Evolutionary conservation across 495 filamentous ascomycete species (phyloP), one percentile per base, ranked within the genome.

Genomic region (Symbiotaphrina buchneri): DNA sequence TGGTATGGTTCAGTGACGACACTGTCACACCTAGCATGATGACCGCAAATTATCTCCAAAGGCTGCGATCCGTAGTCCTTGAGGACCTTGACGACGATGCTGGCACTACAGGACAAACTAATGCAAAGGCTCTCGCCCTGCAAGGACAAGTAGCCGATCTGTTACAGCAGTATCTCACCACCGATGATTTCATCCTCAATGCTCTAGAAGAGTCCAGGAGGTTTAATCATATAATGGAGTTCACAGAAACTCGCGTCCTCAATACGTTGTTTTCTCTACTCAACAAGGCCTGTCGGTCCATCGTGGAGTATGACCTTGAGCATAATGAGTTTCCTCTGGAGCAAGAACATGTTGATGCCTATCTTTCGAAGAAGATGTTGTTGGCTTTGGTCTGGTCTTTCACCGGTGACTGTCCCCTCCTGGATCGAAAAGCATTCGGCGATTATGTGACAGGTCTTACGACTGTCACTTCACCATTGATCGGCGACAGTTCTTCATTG

Each of bases 1-100:
- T 99, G 87, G 87, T 99, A 5, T 99, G 87, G 87, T 95, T 94
- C 54, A 95, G 84, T 45, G 84, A 90, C 38, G 90, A 99, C 44
- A 95, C 81, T 11, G 83, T 99, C 24, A 84, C 79, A 13, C 65
- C 80, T 5, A 65, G 61, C 39, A 93, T 99, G 81, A 81, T 95
- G 68, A 69, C 94, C 21, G 54, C 66, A 36, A 81, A 93, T 47
- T 92, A 95, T 45, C 67, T 99, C 19, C 70, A 84, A 38, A 70
- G 69, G 24, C 65, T 99, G 8, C 65, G 73, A 37, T 73, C 68
- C 3, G 68, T 77, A 33, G 64, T 76, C 0, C 91, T 94, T 42
- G 85, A 94, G 41, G 87, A 95, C 38, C 56, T 94, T 15, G 90
- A 95, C 39, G 87, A 95, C 46, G 87, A 95, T 40, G 64, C 62